A percentile compares a stretch with the other conserved stretches of the same genome.
These are phyloP conservation scores for Serpula lacrymans DNA, from an alignment of 768 basidiomycete genomes.

Conservation along the genomic window DNA sequence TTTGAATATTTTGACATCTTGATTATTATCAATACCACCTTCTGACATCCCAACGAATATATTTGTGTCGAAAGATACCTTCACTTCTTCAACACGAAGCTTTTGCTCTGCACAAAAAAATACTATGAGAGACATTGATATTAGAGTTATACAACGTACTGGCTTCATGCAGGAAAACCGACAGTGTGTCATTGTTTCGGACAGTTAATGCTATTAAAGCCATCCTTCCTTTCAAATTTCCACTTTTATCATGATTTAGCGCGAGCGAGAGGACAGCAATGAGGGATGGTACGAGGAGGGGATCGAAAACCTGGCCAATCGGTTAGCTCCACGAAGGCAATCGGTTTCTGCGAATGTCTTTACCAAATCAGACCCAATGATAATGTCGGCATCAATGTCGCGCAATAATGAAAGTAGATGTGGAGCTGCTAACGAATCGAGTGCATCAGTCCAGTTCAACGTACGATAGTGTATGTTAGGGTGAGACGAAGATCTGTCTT, in stretches of 20 bases:
- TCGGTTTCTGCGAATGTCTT: too few species aligned
- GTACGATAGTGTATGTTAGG: conserved; percentile 38
- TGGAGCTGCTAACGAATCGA: conserved; percentile 18
- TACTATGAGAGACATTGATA: neutral
- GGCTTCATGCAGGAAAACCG: conserved; percentile 39
- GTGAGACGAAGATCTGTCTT: conserved; percentile 59
- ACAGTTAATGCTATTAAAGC: conserved; percentile 40
- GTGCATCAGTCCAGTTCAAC: conserved; percentile 68
- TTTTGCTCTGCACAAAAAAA: conserved; percentile 14
- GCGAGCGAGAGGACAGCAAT: conserved; percentile 42
- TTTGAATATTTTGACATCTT: conserved; percentile 44
- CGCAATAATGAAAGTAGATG: conserved; percentile 32
- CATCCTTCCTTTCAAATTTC: too few species aligned
- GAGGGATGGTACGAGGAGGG: conserved; percentile 54
- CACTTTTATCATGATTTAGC: conserved; percentile 16
- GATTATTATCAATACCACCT: conserved; percentile 31
- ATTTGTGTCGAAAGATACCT: conserved; percentile 6
- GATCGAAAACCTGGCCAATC: conserved; percentile 62
- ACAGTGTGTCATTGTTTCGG: conserved; percentile 53
- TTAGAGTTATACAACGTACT: conserved; percentile 14
- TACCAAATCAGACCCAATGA: conserved; percentile 73
- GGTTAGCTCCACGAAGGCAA: too few species aligned
- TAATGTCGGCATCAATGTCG: conserved; percentile 47
- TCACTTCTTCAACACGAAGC: conserved; percentile 27
- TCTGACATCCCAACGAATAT: conserved; percentile 23